Percentiles rank a stretch among this genome's conserved stretches.
Conservation (phyloP, 208 protist species). For the Leishmania tropica region DNA sequence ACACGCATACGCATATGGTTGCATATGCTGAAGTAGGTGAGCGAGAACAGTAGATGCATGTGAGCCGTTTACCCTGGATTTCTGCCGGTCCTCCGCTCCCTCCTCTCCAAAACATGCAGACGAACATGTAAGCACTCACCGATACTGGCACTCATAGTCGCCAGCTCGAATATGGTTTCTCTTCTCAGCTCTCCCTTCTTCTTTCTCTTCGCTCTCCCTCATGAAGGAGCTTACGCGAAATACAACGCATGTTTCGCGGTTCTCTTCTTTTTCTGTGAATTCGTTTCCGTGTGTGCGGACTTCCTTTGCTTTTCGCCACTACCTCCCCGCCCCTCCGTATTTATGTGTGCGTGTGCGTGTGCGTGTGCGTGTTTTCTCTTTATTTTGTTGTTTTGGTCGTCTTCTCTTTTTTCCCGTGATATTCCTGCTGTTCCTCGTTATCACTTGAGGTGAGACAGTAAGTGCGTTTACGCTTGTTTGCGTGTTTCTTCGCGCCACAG, state of each 20-base stretch:
- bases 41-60: neutral
- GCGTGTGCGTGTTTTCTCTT: no score
- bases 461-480: neutral
- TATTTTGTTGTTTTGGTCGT: neutral
- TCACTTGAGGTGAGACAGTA: neutral
- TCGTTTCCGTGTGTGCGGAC: neutral
- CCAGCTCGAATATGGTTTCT: neutral
- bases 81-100: neutral
- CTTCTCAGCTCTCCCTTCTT: neutral
- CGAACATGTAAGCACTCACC: neutral
- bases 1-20: neutral
- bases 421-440: neutral
- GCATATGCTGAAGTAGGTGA: neutral
- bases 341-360: neutral
- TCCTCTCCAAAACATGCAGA: neutral
- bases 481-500: neutral
- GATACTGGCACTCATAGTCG: neutral
- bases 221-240: neutral
- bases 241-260: neutral
- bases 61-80: neutral
- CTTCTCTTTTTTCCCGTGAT: neutral
- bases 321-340: neutral
- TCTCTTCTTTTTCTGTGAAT: neutral
- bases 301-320: neutral
- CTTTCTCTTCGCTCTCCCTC: neutral